Percentiles rank a stretch among this genome's conserved stretches.
Conservation (phyloP, 139 green algal species). For the Coelastrella sp. region DNA sequence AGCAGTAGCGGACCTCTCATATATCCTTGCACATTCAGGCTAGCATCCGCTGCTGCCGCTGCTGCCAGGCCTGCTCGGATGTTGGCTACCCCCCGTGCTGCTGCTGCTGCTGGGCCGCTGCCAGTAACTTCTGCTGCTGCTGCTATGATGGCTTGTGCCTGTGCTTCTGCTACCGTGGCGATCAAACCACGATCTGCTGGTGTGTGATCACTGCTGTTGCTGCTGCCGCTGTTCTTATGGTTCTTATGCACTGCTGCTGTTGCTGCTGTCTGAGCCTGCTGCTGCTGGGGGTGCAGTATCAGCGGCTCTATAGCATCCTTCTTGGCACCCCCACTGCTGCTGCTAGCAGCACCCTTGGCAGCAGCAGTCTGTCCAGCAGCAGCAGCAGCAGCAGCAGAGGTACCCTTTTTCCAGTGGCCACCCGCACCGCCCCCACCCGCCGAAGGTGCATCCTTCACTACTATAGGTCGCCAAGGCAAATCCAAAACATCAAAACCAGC, state of each 20-base stretch:
- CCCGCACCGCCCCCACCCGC: neutral
- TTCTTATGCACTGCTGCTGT: neutral
- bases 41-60: conserved; percentile 5
- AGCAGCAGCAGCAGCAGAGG: neutral
- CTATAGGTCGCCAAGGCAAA: conserved; percentile 22
- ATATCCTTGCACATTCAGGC: neutral
- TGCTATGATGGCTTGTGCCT: conserved; percentile 39
- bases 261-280: neutral
- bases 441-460: neutral
- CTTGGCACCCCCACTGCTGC: neutral
- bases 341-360: neutral
- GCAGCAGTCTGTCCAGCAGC: neutral
- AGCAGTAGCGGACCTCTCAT: conserved; percentile 14
- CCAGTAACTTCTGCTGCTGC: conserved; percentile 36
- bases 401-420: neutral
- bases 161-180: conserved; percentile 21
- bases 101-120: conserved; percentile 24
- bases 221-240: neutral
- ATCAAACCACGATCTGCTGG: conserved; percentile 13
- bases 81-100: neutral
- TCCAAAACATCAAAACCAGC: neutral
- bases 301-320: neutral
- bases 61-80: conserved; percentile 34
- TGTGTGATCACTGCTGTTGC: neutral
- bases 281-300: neutral